Base-by-base conservation (phyloP, 768 basidiomycete genomes). In the Tricholoma flavovirens region DNA sequence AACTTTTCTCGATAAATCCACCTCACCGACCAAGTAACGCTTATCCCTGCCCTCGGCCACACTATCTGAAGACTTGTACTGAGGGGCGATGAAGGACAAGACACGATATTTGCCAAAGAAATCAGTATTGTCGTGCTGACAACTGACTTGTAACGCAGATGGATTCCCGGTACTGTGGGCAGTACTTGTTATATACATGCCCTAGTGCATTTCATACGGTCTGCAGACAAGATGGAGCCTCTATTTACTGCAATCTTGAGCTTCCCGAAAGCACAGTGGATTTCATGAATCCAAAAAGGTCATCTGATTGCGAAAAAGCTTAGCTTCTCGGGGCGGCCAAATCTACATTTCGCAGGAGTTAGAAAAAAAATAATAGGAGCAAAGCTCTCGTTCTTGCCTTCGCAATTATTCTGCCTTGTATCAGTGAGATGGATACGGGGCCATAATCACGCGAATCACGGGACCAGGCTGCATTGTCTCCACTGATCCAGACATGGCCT, bases 391-490 rank as follows among this genome's bases (percentile, higher is more conserved):
- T 15, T 67, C 79, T 57, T 62, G 91, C 90, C 75, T 81, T 82
- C 2, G 84, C 85, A 53, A 78, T 64, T 22, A 94, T 67, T 61
- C 75, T 84, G 4, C 86, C 87, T 59, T 81, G 76, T n/a, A 96
- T 73, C 8, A 96, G 73, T 4, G 81, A 86, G 61, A 90, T 81
- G 0, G 96, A 85, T 3, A 98, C 86, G 21, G 96, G 96, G 0
- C 96, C 97, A 73, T 97, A 97, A n/a, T 76, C 71, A 55, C 96
- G 79, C 10, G 96, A 98, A 73, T 99, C 96, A 12, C 84, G 83
- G 33, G 93, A 94, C 60, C 76, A 78, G 22, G 82, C 76, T 42
- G 87, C 75, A 65, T 98, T 99, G 73, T 99, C 96, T 21, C 96
- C 97, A 50, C 76, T 81, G 29, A 96, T 76, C 96, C 96, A 98